phyloP scores from a whole-genome alignment of 352 stramenopile species.

The Pythium oligandrum region DNA sequence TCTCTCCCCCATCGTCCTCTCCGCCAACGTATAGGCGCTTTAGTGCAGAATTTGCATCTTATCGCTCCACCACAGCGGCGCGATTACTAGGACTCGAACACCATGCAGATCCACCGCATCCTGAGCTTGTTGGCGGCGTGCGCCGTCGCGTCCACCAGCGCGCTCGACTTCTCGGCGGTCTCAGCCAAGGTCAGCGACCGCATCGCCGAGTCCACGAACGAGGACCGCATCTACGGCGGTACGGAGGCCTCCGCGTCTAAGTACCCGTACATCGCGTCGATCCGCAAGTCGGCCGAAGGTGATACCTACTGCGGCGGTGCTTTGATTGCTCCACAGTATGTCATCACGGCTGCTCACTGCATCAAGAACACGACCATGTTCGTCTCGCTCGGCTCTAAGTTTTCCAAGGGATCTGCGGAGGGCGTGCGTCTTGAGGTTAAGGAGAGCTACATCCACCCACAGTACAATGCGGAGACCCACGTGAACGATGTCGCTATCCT shows the following conservation, averaged over 20 bases:
- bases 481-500: conserved; percentile 24
- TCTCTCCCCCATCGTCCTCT: neutral
- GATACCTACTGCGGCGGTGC: conserved; percentile 23
- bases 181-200: too few species aligned
- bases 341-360: conserved; percentile 29
- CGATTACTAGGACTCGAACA: too few species aligned
- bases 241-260: conserved; percentile 6
- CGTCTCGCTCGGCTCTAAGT: conserved; percentile 22
- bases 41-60: too few species aligned
- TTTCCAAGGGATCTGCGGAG: conserved; percentile 13
- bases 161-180: too few species aligned
- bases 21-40: too few species aligned
- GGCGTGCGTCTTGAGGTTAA: conserved; percentile 15
- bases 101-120: too few species aligned
- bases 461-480: conserved; percentile 10
- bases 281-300: conserved; percentile 6
- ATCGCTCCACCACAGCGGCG: too few species aligned
- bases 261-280: conserved; percentile 6
- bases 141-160: too few species aligned
- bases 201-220: too few species aligned
- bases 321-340: conserved; percentile 24
- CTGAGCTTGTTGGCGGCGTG: too few species aligned
- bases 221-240: conserved; percentile 8
- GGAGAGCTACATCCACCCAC: conserved; percentile 19
- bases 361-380: conserved; percentile 7